These are phyloP conservation scores for Hypomontagnella monticulosa DNA, from an alignment of 495 filamentous ascomycete species.

Conservation along the genomic window DNA sequence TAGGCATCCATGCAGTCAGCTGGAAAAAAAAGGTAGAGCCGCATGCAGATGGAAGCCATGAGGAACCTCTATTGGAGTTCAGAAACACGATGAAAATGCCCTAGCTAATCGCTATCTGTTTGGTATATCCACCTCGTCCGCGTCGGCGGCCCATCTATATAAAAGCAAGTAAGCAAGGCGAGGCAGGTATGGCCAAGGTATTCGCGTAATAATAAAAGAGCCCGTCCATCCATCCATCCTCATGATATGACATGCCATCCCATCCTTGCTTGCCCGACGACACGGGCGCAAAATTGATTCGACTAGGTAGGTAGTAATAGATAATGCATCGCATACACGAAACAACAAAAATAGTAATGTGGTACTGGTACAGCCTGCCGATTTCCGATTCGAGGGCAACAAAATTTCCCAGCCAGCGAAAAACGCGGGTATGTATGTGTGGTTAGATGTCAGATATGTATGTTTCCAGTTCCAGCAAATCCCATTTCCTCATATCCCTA, in stretches of 20 bases:
- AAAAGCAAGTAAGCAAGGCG: conserved; percentile 1
- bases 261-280: conserved; percentile 1
- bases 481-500: conserved; percentile 13
- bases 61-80: conserved; percentile 19
- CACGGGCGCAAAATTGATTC: conserved; percentile 8
- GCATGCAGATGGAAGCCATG: neutral
- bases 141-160: conserved; percentile 34
- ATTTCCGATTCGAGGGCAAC: conserved; percentile 24
- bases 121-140: conserved; percentile 42
- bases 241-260: conserved; percentile 9
- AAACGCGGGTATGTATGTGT: conserved; percentile 18
- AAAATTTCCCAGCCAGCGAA: conserved; percentile 30
- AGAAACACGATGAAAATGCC: conserved; percentile 9
- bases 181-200: conserved; percentile 14
- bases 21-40: no score
- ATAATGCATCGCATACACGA: conserved; percentile 33
- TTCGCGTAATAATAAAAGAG: neutral
- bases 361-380: conserved; percentile 37
- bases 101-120: conserved; percentile 15
- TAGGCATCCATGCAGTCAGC: no score
- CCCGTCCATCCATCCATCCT: conserved; percentile 14
- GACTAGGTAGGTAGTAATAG: neutral
- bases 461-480: conserved; percentile 32
- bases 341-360: conserved; percentile 21
- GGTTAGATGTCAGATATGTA: conserved; percentile 23